Base-by-base conservation (phyloP, 495 filamentous ascomycete genomes). In the Hyaloscypha bicolor region DNA sequence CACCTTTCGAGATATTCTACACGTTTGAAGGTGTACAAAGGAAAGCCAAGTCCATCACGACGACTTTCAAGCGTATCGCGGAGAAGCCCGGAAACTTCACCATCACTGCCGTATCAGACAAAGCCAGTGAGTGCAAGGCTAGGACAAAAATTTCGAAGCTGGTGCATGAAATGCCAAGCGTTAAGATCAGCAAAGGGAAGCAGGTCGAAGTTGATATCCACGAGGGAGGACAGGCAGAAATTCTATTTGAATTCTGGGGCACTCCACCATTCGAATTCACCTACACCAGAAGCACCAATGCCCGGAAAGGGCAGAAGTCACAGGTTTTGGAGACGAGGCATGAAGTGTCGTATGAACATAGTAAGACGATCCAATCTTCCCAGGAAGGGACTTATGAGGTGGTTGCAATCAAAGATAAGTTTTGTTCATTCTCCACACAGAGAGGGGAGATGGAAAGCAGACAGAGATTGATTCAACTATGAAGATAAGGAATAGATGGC, bases 341-440 rank as follows among this genome's bases (percentile, higher is more conserved):
- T 66, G 92, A 95, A 65, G 86, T 90, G 8, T 93, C 90, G 29
- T 83, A 94, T 66, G 92, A 93, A 67, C 85, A 92, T 73, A 88
- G 80, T 69, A 92, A 94, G 80, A 88, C 87, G 25, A 85, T 97
- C 68, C 85, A 85, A 73, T 93, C 92, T 16, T 92, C 88, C 53
- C 91, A 96, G 73, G 95, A 98, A 80, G 95, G 95, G 32, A 96
- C 92, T 59, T 99, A 99, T 69, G 95, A 99, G 79, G 96, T 98
- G 14, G 90, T 97, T 61, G 88, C 92, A 6, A 96, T 99, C 76
- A 93, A 93, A 83, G 95, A 99, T 76, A 87, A 86, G 72, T 95
- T 85, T 77, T 99, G 95, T 76, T 85, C 91, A 4, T 94, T 94
- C 75, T 90, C 91, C 32, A 92, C 86, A 61, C 84, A 88, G 68